Evolutionary conservation across 306 rosid species (phyloP), one percentile per base, ranked within the genome.

Genomic region (Cajanus cajan): DNA sequence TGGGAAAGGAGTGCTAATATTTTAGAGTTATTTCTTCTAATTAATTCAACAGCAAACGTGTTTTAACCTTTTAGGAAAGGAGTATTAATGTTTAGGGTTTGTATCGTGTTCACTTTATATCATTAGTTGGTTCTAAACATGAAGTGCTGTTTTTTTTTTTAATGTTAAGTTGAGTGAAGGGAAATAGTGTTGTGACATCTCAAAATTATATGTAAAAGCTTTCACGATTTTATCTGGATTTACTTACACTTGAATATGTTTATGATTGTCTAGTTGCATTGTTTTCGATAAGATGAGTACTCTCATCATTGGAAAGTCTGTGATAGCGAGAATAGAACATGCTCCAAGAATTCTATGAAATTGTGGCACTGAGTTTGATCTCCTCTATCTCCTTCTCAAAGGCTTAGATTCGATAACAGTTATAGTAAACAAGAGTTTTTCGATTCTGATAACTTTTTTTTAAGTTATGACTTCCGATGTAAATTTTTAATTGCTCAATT

Each of bases 231-330:
- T n/a, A n/a, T n/a, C n/a, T n/a, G n/a, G n/a, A n/a, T n/a, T n/a
- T n/a, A n/a, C n/a, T n/a, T n/a, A n/a, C n/a, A n/a, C n/a, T n/a
- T n/a, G 39, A 80, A 65, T 55, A n/a, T 65, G 36, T 77, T 66
- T 59, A 25, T 45, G 69, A 61, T n/a, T 72, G 9, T 83, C 64
- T 69, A 87, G 82, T 73, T 92, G 98, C 90, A 88, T 94, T 71
- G 97, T 92, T 74, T 94, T 94, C 39, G 96, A 94, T 83, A 94
- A 94, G 92, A 94, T 97, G 0, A 97, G 97, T 24, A 94, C 98
- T 44, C 97, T 92, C 76, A 94, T 97, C 22, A 41, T 82, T 51
- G 98, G 98, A 77, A 90, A 92, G 81, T 96, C 97, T 3, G 90
- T 80, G 63, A 92, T 90, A 76, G 96, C 92, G 31, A 87, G 44